A percentile compares a stretch with the other conserved stretches of the same genome.
Conservation (phyloP, 352 stramenopile genomes). For the Globisporangium uncinulatum region DNA sequence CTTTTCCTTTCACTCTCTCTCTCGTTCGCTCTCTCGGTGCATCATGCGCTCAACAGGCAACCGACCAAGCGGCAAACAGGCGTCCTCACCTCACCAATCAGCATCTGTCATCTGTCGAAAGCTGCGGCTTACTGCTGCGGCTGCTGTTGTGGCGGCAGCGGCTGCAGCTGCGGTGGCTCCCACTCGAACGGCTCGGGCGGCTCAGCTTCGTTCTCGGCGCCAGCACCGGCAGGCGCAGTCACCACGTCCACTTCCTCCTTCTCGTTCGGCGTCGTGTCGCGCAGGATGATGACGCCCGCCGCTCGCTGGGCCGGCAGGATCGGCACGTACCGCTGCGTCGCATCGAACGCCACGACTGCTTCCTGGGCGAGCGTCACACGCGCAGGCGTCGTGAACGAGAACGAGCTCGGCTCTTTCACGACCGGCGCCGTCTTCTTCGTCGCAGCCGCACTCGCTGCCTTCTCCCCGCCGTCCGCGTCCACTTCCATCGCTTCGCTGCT, state of each 20-base stretch:
- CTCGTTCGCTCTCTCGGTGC: neutral
- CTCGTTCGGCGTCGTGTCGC: slow-evolving; percentile 91
- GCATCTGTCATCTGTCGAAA: neutral
- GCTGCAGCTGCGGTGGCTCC: slow-evolving; percentile 52
- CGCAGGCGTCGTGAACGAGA: slow-evolving; percentile 91
- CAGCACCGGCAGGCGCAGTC: slow-evolving; percentile 85
- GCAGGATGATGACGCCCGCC: slow-evolving; percentile 94
- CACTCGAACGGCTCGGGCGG: slow-evolving; percentile 97
- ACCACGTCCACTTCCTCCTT: slow-evolving; percentile 92
- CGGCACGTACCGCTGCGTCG: slow-evolving; percentile 90
- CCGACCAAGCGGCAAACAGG: too few species aligned
- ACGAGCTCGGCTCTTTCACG: slow-evolving; percentile 90
- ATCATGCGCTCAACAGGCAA: neutral
- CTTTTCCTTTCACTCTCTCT: neutral
- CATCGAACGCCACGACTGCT: slow-evolving; percentile 86
- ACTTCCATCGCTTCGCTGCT: slow-evolving; percentile 67
- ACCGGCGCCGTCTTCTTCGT: slow-evolving; percentile 28
- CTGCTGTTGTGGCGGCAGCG: slow-evolving; percentile 12
- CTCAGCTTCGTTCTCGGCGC: slow-evolving; percentile 92
- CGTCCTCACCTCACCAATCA: too few species aligned
- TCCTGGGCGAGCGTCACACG: slow-evolving; percentile 93
- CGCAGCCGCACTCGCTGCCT: slow-evolving; percentile 27
- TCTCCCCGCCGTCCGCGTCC: slow-evolving; percentile 37
- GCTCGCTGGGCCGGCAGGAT: slow-evolving; percentile 68
- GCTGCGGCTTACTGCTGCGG: neutral